A percentile compares a stretch with the other conserved stretches of the same genome.
Evolutionary conservation across 2,329 filamentous ascomycete genomes (phyloP).

Genomic region (Fusarium lateritium): DNA sequence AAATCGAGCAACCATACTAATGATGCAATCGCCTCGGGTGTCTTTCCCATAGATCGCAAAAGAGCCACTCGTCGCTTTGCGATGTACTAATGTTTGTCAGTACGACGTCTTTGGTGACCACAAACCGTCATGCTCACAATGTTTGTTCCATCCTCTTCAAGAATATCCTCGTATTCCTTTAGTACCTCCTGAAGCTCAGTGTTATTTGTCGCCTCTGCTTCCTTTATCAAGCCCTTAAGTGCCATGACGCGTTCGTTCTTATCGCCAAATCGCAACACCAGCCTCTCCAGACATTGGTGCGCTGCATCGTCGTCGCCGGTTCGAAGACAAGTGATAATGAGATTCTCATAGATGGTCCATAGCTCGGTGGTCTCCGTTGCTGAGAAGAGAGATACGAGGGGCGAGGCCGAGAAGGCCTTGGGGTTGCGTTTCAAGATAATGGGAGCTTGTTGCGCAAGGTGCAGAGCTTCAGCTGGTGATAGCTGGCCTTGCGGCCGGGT

Average conservation of each 20-base stretch:
- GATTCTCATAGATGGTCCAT: constrained; percentile 90
- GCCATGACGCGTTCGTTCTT: constrained; percentile 90
- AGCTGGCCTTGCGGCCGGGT: constrained; percentile 71
- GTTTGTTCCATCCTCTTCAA: constrained; percentile 82
- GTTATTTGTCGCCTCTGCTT: constrained; percentile 80
- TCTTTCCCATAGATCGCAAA: constrained; percentile 79
- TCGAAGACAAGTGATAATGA: constrained; percentile 86
- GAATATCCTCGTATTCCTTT: constrained; percentile 81
- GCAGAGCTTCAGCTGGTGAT: constrained; percentile 68
- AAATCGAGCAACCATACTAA: constrained; percentile 84
- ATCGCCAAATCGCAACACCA: constrained; percentile 85
- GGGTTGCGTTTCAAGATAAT: constrained; percentile 68
- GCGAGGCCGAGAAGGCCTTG: constrained; percentile 68
- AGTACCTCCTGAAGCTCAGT: constrained; percentile 78
- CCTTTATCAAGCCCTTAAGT: constrained; percentile 84
- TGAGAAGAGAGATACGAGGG: constrained; percentile 67
- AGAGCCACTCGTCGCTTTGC: constrained; percentile 88
- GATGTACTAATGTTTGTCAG: constrained; percentile 74
- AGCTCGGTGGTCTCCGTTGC: constrained; percentile 80
- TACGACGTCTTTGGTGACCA: not conserved
- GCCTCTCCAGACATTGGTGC: constrained; percentile 78
- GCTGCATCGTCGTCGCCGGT: constrained; percentile 87
- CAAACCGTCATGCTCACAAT: constrained; percentile 69
- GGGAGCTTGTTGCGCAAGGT: constrained; percentile 74
- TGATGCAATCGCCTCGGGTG: constrained; percentile 79